A percentile compares a stretch with the other conserved stretches of the same genome.
These are phyloP conservation scores for Suillus placidus DNA, from an alignment of 768 basidiomycete genomes.

Conservation along the genomic window DNA sequence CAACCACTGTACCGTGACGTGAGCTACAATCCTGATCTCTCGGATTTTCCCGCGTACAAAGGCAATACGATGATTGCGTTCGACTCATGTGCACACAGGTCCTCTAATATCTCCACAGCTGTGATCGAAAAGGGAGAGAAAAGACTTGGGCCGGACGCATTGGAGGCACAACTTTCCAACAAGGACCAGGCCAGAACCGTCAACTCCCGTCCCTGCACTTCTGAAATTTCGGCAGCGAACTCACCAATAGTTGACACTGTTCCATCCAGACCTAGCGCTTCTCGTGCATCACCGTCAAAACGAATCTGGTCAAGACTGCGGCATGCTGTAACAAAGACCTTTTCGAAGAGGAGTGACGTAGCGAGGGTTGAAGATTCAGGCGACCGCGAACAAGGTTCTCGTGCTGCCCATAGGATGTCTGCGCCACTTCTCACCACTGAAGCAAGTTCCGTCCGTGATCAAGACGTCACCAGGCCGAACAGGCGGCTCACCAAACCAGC, in stretches of 20 bases:
- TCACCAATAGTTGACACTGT: background rate
- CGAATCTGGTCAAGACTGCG: slow-evolving; percentile 8
- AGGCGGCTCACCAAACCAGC: background rate
- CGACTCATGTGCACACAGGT: background rate
- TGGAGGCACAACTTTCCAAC: background rate
- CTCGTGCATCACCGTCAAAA: background rate
- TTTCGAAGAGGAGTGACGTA: slow-evolving; percentile 19
- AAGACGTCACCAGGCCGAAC: background rate
- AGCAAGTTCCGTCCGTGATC: slow-evolving; percentile 12
- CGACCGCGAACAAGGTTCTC: background rate
- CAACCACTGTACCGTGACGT: background rate
- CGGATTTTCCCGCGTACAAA: background rate
- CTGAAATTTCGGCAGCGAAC: background rate
- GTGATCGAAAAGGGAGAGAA: background rate
- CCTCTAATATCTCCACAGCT: background rate
- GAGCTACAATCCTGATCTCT: slow-evolving; percentile 7
- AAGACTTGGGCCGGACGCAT: background rate
- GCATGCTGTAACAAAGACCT: slow-evolving; percentile 8
- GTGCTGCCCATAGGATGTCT: slow-evolving; percentile 6
- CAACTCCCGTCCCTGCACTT: background rate
- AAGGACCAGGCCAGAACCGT: background rate
- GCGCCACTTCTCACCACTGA: slow-evolving; percentile 18
- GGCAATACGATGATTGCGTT: background rate
- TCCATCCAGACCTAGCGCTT: slow-evolving; percentile 10
- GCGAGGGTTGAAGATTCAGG: background rate